A percentile compares a stretch with the other conserved stretches of the same genome.
These are phyloP conservation scores for Eucalyptus erythrocorys DNA, from an alignment of 345 rosid species.

Conservation along the genomic window DNA sequence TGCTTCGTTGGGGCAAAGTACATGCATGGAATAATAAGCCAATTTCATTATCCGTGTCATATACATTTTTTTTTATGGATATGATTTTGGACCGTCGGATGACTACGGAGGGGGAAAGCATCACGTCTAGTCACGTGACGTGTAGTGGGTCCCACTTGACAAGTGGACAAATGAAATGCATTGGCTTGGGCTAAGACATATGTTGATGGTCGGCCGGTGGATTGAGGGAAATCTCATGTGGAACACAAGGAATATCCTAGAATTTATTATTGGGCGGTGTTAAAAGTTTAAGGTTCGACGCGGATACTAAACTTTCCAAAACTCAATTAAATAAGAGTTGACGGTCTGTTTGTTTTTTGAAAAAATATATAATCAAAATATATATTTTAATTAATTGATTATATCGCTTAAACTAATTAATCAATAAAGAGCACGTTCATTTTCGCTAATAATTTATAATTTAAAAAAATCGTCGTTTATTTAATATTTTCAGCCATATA, in stretches of 20 bases:
- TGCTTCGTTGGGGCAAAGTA: no score
- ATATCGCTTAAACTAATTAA: no score
- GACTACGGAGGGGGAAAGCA: not conserved
- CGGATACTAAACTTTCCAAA: not conserved
- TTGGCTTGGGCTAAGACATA: not conserved
- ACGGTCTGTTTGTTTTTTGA: accelerated
- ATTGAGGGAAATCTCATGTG: not conserved
- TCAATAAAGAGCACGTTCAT: accelerated
- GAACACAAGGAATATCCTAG: not conserved
- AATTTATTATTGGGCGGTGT: no score
- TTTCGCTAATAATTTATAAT: not conserved
- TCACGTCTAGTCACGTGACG: no score
- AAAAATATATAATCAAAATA: accelerated
- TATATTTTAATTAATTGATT: accelerated
- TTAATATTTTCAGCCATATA: no score
- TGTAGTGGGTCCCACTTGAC: not conserved
- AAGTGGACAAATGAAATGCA: not conserved
- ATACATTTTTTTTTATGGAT: not conserved
- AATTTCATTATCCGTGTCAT: not conserved
- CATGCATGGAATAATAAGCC: no score
- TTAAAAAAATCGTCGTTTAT: accelerated
- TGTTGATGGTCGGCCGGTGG: not conserved
- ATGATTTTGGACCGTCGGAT: not conserved
- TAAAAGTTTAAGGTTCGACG: not conserved
- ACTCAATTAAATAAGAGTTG: no score